Percentiles rank a stretch among this genome's conserved stretches.
These are phyloP conservation scores for Leucogyrophana mollusca DNA, from an alignment of 768 basidiomycete genomes.

Conservation along the genomic window DNA sequence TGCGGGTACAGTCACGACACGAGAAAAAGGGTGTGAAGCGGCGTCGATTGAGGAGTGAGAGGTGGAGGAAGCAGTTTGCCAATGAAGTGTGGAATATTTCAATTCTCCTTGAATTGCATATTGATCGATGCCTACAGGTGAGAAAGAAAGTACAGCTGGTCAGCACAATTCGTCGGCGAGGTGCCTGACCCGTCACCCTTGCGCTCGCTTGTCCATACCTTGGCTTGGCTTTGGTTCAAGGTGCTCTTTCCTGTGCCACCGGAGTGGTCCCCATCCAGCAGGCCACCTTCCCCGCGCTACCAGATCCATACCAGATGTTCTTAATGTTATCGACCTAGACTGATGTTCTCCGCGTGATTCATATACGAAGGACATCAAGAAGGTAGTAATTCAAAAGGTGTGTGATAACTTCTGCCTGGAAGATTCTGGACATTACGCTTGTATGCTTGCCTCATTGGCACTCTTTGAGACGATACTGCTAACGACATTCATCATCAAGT, in stretches of 20 bases:
- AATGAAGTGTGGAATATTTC: conserved; percentile 55
- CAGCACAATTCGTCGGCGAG: conserved; percentile 72
- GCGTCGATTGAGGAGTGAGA: conserved; percentile 67
- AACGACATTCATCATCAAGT: too few species aligned
- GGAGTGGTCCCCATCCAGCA: neutral
- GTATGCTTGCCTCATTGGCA: too few species aligned
- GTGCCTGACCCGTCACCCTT: conserved; percentile 44
- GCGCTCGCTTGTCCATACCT: conserved; percentile 1
- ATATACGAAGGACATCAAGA: too few species aligned
- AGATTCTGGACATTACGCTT: too few species aligned
- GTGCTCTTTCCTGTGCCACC: neutral
- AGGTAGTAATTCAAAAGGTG: too few species aligned
- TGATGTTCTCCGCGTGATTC: too few species aligned
- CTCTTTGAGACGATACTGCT: too few species aligned
- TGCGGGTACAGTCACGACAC: conserved; percentile 56
- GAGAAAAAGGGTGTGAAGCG: conserved; percentile 84
- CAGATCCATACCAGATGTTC: too few species aligned
- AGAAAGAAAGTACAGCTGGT: conserved; percentile 82
- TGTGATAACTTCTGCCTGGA: too few species aligned
- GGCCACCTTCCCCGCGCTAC: neutral
- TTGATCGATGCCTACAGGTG: conserved; percentile 49
- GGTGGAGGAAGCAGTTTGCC: conserved; percentile 80
- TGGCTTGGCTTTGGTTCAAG: neutral
- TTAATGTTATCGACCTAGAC: too few species aligned
- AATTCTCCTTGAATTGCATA: conserved; percentile 12